Evolutionary conservation across 257 asterid species (phyloP).

Genomic region (Echium plantagineum): DNA sequence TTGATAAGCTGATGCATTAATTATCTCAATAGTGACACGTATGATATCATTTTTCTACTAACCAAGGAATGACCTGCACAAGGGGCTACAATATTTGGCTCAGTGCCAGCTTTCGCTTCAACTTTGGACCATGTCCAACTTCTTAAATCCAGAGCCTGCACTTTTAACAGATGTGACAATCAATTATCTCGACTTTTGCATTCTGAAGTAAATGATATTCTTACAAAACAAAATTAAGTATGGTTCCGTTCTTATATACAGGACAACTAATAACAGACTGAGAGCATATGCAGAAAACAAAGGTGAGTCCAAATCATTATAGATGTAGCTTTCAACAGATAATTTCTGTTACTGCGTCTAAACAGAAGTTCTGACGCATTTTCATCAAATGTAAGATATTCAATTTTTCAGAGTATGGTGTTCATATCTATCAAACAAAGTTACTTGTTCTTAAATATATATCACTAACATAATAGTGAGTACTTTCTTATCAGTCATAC

Average conservation of each 20-base stretch:
- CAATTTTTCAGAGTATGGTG: too few relatives aligned
- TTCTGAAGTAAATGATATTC: too few relatives aligned
- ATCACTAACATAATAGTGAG: constrained; percentile 6
- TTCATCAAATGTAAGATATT: too few relatives aligned
- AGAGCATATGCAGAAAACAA: too few relatives aligned
- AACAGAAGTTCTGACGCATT: too few relatives aligned
- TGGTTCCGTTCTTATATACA: too few relatives aligned
- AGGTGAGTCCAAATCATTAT: too few relatives aligned
- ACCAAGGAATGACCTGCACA: constrained; percentile 94
- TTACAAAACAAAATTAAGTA: too few relatives aligned
- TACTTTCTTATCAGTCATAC: background rate
- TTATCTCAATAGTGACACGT: background rate
- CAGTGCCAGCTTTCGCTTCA: constrained; percentile 48
- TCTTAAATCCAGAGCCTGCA: constrained; percentile 67
- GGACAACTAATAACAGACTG: too few relatives aligned
- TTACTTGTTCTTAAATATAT: background rate
- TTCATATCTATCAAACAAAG: too few relatives aligned
- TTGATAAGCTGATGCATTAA: background rate
- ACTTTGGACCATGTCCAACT: constrained; percentile 87
- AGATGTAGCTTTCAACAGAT: too few relatives aligned
- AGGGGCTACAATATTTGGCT: constrained; percentile 34
- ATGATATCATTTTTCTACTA: constrained; percentile 28
- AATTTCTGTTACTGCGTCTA: too few relatives aligned
- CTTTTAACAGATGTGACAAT: constrained; percentile 12
- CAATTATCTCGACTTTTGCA: background rate